Evolutionary conservation across 345 rosid genomes (phyloP).

Genomic region (Iberis pinnata): DNA sequence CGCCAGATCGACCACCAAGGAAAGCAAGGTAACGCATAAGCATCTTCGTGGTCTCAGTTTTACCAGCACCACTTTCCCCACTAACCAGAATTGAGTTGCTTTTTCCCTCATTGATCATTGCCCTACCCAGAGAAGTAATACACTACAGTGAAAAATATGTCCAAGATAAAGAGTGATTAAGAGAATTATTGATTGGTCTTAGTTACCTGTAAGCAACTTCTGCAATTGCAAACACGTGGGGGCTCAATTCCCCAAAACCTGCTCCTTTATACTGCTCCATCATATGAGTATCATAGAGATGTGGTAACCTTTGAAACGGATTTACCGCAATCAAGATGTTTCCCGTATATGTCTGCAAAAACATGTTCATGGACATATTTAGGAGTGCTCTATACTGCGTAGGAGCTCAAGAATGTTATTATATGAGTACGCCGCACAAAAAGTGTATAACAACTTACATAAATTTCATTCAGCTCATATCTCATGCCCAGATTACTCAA

Average conservation of each 20-base stretch:
- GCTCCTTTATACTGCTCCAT: slow-evolving; percentile 99
- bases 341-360: slow-evolving; percentile 89
- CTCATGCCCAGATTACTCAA: slow-evolving; percentile 81
- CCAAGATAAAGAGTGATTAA: slow-evolving; percentile 11
- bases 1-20: slow-evolving; percentile 98
- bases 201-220: slow-evolving; percentile 94
- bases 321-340: slow-evolving; percentile 96
- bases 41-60: slow-evolving; percentile 99
- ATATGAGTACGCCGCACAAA: slow-evolving; percentile 4
- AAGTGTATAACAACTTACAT: slow-evolving; percentile 47
- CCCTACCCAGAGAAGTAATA: slow-evolving; percentile 43
- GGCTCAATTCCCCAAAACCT: slow-evolving; percentile 93
- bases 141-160: slow-evolving; percentile 23
- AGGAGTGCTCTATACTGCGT: slow-evolving; percentile 15
- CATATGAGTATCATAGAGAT: slow-evolving; percentile 97
- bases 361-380: slow-evolving; percentile 8
- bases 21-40: slow-evolving; percentile 99
- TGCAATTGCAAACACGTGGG: slow-evolving; percentile 98
- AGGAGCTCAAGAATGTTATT: background rate
- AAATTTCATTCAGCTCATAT: slow-evolving; percentile 97
- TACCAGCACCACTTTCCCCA: slow-evolving; percentile 99
- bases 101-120: slow-evolving; percentile 96
- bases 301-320: slow-evolving; percentile 98
- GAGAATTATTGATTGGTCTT: slow-evolving; percentile 3
- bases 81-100: slow-evolving; percentile 99